Base-by-base conservation (phyloP, 768 basidiomycete species). In the Daedaleopsis sinensis region DNA sequence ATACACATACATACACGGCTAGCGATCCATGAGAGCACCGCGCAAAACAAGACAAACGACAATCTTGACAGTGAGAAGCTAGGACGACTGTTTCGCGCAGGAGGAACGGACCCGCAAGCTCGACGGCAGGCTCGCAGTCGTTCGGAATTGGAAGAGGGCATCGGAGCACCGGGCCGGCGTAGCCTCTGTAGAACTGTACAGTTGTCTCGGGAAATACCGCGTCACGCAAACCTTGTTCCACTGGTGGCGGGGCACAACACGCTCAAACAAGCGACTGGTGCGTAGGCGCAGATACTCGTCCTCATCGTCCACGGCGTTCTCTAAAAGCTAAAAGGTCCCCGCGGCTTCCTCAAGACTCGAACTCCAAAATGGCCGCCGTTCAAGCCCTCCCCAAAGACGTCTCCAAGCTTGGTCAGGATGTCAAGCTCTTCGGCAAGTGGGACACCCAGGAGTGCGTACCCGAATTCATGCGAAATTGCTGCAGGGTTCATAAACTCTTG, bases 351-450 rank as follows among this genome's bases (percentile, higher is more conserved):
- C 63, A 64, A 59, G 59, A 59, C 65, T 50, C 55, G 39, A 49
- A 64, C 57, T 57, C 61, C 49, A 61, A 69, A 68, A 90, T 89
- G 88, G 83, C 87, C 65, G 66, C 80, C 61, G 81, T 78, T 63
- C 84, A 86, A 68, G 88, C 91, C 46, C 90, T 94, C 63, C 92
- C 92, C 54, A 91, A 79, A 78, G 91, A 93, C 58, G 82, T 94
- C 73, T 89, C 91, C 63, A 91, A 78, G 76, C 80, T 93, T 68
- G 91, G 88, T 65, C 84, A 84, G 76, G 92, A 93, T 69, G 86
- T 98, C 73, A 97, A 96, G 80, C 88, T 99, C 65, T 99, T 99
- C 75, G 95, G 94, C 73, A 96, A 96, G 83, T 99, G 97, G 97
- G 96, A 98, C 59, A 91, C 94, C 65, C 89, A 94, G 74, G 95